Base-by-base conservation (phyloP, 805 yeast genomes). In the Starmera pachycereana region DNA sequence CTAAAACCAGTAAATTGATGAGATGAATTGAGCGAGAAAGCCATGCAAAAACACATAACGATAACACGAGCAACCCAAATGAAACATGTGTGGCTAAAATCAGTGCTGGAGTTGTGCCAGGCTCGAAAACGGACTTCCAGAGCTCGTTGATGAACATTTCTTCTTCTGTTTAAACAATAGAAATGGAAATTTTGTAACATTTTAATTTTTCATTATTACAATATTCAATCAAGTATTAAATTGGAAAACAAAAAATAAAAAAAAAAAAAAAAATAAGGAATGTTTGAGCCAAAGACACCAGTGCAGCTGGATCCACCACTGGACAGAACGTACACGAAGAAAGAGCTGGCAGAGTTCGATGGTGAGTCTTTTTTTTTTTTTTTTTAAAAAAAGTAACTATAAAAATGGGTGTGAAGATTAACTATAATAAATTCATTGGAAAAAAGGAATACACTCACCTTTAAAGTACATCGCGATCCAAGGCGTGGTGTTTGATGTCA, bases 91-190 rank as follows among this genome's bases (percentile, higher is more conserved):
- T 90, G 2, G 97, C 97, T 32, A 71, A 68, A n/a, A 88, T 69
- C 38, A 92, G 69, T 1, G 94, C 87, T 1, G 97, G 96, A 1
- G 92, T 75, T 1, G 95, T 76, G 1, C 98, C 98, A 6, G 97
- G 97, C 13, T 86, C 79, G 61, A 90, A 85, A 25, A 92, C 76
- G 12, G 95, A 84, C 41, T 83, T 80, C 97, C 97, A 89, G 35
- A 90, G 69, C 22, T 83, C 94, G 22, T 61, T 65, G 31, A 82
- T 43, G 54, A 78, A 78, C 13, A 62, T 38, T 33, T 7, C 6
- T 8, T 10, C 6, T 19, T 33, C 11, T 22, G n/a, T 40, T 47
- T 12, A n/a, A n/a, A n/a, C n/a, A n/a, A n/a, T n/a, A n/a, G n/a
- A n/a, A n/a, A n/a, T n/a, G n/a, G n/a, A n/a, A n/a, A n/a, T n/a